Evolutionary conservation across 306 rosid species (phyloP).

Genomic region (Glycine latifolia): DNA sequence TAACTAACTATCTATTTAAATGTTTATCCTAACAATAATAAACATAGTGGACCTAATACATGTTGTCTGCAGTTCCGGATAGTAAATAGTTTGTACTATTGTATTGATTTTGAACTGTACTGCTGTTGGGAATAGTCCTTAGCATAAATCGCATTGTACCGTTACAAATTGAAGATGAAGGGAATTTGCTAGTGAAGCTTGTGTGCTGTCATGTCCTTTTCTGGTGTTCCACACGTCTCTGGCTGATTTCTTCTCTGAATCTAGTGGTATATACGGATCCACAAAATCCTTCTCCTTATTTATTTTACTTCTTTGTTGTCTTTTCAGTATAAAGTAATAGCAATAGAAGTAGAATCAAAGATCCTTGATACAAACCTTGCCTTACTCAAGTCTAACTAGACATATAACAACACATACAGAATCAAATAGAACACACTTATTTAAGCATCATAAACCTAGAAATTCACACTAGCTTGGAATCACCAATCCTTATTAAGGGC

Average conservation of each 20-base stretch:
- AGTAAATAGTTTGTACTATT: not conserved
- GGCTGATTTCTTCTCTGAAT: not conserved
- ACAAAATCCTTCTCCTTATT: not conserved
- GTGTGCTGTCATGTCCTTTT: not conserved
- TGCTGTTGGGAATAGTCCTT: not conserved
- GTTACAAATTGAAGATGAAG: not conserved
- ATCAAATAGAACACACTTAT: not conserved
- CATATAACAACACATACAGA: not conserved
- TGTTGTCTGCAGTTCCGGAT: not conserved
- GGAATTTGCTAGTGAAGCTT: not conserved
- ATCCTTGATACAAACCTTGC: not conserved
- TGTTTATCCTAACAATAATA: too few relatives aligned
- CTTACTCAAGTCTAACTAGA: not conserved
- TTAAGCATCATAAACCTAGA: not conserved
- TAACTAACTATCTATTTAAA: too few relatives aligned
- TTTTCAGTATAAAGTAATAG: not conserved
- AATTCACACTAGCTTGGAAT: not conserved
- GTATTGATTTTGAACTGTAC: not conserved
- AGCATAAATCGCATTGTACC: not conserved
- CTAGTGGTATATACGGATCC: too few relatives aligned
- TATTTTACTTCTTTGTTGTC: not conserved
- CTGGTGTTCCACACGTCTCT: not conserved
- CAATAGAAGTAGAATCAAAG: not conserved
- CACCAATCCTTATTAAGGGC: slow-evolving; percentile 17
- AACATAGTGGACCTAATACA: not conserved